Evolutionary conservation across 2,329 filamentous ascomycete genomes (phyloP).

Genomic region (Aspergillus sp.): DNA sequence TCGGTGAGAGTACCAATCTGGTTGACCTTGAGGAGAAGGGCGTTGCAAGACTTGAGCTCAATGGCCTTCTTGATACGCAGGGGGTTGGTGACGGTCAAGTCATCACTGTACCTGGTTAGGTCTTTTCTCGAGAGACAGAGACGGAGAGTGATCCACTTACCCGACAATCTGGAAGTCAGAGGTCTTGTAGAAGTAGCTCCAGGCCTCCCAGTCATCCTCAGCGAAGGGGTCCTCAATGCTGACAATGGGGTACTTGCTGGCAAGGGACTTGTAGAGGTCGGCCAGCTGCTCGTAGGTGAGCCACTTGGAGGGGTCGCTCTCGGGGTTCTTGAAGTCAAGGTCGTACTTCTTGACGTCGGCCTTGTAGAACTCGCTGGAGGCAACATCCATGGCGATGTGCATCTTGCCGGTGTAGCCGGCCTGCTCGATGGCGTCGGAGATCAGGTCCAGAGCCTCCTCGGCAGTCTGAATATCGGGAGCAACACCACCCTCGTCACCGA

Average conservation of each 20-base stretch:
- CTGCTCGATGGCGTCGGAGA: conserved; percentile 89
- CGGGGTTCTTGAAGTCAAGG: conserved; percentile 99
- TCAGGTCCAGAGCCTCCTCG: conserved; percentile 94
- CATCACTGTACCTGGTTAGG: conserved; percentile 59
- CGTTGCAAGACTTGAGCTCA: conserved; percentile 97
- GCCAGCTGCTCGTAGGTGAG: conserved; percentile 97
- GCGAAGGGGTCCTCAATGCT: conserved; percentile 99
- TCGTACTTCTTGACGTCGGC: conserved; percentile 97
- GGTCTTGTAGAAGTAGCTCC: conserved; percentile 99
- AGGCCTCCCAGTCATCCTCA: conserved; percentile 99
- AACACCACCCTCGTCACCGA: conserved; percentile 99
- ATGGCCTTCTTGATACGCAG: conserved; percentile 99
- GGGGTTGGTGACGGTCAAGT: conserved; percentile 98
- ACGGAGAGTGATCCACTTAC: conserved; percentile 41
- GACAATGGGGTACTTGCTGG: conserved; percentile 96
- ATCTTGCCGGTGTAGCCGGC: conserved; percentile 95
- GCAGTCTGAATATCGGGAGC: conserved; percentile 97
- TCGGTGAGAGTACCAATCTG: conserved; percentile 99
- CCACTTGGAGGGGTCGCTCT: conserved; percentile 95
- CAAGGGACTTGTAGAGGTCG: conserved; percentile 81
- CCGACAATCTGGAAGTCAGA: conserved; percentile 97
- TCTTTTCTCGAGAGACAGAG: background rate
- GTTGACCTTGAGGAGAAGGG: conserved; percentile 98
- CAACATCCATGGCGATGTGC: conserved; percentile 98
- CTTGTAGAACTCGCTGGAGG: conserved; percentile 99